phyloP scores from a whole-genome alignment of 371 early-diverging fungal genomes.

The Mortierella sp. region DNA sequence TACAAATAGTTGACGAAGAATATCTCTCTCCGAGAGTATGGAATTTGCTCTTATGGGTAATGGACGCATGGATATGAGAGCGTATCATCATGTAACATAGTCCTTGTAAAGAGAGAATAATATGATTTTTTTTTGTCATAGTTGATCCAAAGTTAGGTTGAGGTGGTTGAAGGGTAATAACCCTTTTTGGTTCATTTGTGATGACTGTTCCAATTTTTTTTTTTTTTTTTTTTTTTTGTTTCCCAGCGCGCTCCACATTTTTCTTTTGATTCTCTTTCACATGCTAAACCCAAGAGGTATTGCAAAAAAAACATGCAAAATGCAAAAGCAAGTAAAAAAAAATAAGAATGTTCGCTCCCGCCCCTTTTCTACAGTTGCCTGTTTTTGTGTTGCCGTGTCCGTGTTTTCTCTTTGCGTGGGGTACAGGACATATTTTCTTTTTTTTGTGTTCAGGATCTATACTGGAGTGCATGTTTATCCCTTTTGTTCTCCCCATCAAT shows the following conservation, averaged over 20 bases:
- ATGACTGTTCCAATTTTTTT: constrained; percentile 6
- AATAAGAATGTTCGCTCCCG: constrained; percentile 4
- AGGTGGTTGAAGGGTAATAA: not conserved
- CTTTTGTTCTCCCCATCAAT: not conserved
- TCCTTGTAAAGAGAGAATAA: no score
- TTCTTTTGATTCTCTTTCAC: constrained; percentile 4
- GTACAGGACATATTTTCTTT: not conserved
- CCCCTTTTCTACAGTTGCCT: not conserved
- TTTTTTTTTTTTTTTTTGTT: constrained; percentile 6
- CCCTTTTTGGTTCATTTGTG: not conserved
- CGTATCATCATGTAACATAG: no score
- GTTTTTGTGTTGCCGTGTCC: constrained; percentile 2
- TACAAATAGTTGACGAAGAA: no score
- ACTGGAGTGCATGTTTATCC: not conserved
- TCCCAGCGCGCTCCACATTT: constrained; percentile 6
- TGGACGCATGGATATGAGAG: no score
- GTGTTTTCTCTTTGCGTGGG: not conserved
- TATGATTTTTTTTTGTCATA: no score
- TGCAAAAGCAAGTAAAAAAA: no score
- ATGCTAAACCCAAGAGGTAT: not conserved
- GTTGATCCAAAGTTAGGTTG: not conserved
- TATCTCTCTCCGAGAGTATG: no score
- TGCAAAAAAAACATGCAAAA: not conserved
- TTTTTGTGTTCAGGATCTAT: not conserved
- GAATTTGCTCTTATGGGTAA: no score